Percentiles rank a stretch among this genome's conserved stretches.
Conservation (phyloP, 2,329 filamentous ascomycete genomes). For the Zymoseptoria ardabiliae region DNA sequence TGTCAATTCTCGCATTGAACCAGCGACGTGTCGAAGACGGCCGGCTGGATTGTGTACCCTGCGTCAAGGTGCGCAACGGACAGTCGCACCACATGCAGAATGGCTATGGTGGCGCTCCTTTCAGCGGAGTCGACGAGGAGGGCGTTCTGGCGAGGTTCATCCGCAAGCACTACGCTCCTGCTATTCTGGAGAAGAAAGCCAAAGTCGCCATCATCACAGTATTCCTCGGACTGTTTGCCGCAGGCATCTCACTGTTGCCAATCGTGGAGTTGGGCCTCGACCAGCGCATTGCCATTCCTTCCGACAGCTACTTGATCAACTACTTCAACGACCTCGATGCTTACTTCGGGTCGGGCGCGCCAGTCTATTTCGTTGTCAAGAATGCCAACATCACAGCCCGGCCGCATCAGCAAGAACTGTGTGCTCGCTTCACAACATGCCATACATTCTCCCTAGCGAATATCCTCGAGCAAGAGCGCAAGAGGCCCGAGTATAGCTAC, state of each 20-base stretch:
- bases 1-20: slow-evolving; percentile 84
- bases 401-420: slow-evolving; percentile 73
- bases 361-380: slow-evolving; percentile 90
- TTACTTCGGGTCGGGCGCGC: slow-evolving; percentile 85
- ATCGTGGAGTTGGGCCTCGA: slow-evolving; percentile 81
- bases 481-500: slow-evolving; percentile 78
- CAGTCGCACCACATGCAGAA: slow-evolving; percentile 56
- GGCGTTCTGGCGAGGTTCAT: slow-evolving; percentile 80
- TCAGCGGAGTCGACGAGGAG: slow-evolving; percentile 70
- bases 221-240: slow-evolving; percentile 83
- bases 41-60: slow-evolving; percentile 87
- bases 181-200: slow-evolving; percentile 68
- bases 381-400: slow-evolving; percentile 72
- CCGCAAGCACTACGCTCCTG: slow-evolving; percentile 78
- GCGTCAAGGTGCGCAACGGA: slow-evolving; percentile 70
- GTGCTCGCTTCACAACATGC: slow-evolving; percentile 85
- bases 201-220: slow-evolving; percentile 70
- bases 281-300: slow-evolving; percentile 88
- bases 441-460: slow-evolving; percentile 77
- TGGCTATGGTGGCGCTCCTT: slow-evolving; percentile 54
- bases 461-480: slow-evolving; percentile 87
- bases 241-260: slow-evolving; percentile 76
- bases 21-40: slow-evolving; percentile 83
- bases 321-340: slow-evolving; percentile 95
- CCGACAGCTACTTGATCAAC: slow-evolving; percentile 86